Percentiles rank a stretch among this genome's conserved stretches.
Evolutionary conservation across 192 early-diverging fungal genomes (phyloP).

Genomic region (Dissophora ornata): DNA sequence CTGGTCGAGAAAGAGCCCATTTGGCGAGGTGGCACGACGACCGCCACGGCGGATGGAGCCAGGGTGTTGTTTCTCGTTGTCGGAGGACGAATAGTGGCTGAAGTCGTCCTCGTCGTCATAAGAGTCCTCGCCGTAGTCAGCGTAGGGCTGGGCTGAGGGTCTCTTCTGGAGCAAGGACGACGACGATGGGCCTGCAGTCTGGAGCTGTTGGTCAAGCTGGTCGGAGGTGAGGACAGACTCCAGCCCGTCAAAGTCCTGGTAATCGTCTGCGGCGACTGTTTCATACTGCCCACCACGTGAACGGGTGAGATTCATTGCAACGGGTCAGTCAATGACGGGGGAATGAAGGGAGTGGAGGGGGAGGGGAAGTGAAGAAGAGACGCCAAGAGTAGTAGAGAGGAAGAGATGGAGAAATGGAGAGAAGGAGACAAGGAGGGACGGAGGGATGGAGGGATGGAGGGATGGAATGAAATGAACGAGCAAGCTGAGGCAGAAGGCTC

Average conservation of each 20-base stretch:
- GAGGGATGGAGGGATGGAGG: no score
- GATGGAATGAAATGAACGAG: no score
- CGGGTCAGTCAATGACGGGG: neutral
- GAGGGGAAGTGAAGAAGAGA: neutral
- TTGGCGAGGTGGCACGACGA: neutral
- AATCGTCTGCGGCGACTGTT: conserved; percentile 35
- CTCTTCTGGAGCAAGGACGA: conserved; percentile 16
- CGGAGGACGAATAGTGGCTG: conserved; percentile 13
- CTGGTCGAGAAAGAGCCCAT: conserved; percentile 10
- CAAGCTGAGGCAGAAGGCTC: no score
- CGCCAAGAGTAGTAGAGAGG: neutral
- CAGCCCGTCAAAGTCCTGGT: conserved; percentile 33
- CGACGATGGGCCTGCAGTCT: neutral
- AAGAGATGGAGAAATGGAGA: neutral
- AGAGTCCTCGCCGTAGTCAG: conserved; percentile 8
- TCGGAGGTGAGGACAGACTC: conserved; percentile 35
- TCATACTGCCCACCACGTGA: conserved; percentile 26
- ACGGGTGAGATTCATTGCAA: conserved; percentile 17
- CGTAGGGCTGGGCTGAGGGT: neutral
- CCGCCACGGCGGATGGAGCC: neutral
- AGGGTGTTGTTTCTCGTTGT: conserved; percentile 20
- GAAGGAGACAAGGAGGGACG: no score
- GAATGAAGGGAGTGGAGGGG: neutral
- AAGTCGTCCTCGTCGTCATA: conserved; percentile 17
- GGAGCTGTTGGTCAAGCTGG: conserved; percentile 6